Conservation (phyloP, 2,329 filamentous ascomycete species). For the Pseudopithomyces maydicus region DNA sequence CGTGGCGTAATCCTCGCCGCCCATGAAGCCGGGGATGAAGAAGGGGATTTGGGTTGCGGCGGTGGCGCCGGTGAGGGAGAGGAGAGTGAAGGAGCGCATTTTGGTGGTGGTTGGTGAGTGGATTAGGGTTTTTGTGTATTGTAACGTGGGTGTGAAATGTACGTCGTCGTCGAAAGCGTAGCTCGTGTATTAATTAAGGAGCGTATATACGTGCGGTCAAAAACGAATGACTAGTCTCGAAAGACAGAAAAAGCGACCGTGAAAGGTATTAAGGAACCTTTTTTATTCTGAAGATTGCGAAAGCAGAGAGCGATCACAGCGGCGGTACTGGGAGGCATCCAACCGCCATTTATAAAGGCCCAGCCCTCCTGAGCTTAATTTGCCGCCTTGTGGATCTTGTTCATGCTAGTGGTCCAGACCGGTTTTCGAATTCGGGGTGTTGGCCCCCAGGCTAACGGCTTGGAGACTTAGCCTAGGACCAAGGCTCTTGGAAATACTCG, state of each 20-base stretch:
- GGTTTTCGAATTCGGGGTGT: background rate
- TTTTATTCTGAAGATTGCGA: background rate
- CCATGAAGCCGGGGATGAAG: constrained; percentile 2
- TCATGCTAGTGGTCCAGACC: background rate
- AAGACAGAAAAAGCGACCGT: background rate
- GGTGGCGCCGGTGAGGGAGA: background rate
- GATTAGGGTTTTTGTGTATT: background rate
- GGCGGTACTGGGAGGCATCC: background rate
- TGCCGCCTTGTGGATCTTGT: background rate
- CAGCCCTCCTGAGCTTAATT: background rate
- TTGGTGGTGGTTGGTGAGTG: background rate
- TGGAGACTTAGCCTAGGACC: background rate
- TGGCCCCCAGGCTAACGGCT: constrained; percentile 1
- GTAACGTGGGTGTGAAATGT: background rate
- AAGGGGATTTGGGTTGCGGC: constrained; percentile 3
- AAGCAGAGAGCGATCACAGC: background rate
- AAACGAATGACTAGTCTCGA: background rate
- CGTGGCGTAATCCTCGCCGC: constrained; percentile 18
- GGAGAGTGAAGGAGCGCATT: background rate
- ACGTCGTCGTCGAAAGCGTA: background rate
- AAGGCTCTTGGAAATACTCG: background rate
- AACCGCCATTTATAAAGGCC: background rate
- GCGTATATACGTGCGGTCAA: background rate
- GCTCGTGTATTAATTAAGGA: background rate
- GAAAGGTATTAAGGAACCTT: background rate